These are phyloP conservation scores for Curvularia verruculosa DNA, from an alignment of 2,329 filamentous ascomycete species.

Conservation along the genomic window DNA sequence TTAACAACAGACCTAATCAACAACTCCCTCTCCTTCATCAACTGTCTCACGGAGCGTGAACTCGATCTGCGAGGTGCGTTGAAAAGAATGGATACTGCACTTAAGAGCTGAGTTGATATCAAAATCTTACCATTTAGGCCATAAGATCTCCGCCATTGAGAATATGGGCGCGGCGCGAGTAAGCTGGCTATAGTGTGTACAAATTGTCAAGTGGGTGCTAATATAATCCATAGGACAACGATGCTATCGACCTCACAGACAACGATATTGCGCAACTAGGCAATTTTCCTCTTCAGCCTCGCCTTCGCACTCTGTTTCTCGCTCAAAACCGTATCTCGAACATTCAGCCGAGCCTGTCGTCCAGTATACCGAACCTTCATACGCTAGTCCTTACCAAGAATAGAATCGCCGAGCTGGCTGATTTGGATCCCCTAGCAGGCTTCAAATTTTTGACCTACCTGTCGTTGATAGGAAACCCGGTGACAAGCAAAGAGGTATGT, in stretches of 20 bases:
- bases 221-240: slow-evolving; percentile 71
- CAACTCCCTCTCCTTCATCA: slow-evolving; percentile 95
- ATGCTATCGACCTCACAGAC: slow-evolving; percentile 97
- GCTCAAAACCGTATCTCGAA: slow-evolving; percentile 85
- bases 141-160: slow-evolving; percentile 97
- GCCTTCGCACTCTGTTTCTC: slow-evolving; percentile 84
- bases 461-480: slow-evolving; percentile 83
- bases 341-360: slow-evolving; percentile 77
- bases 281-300: slow-evolving; percentile 91
- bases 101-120: slow-evolving; percentile 86
- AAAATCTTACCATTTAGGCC: slow-evolving; percentile 72
- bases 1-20: slow-evolving; percentile 94
- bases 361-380: slow-evolving; percentile 78
- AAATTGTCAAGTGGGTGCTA: neutral
- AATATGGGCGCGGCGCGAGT: slow-evolving; percentile 95
- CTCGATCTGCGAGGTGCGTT: slow-evolving; percentile 98
- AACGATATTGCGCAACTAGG: slow-evolving; percentile 90
- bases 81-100: slow-evolving; percentile 98
- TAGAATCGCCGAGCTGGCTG: slow-evolving; percentile 79
- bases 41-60: slow-evolving; percentile 98
- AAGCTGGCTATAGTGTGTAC: slow-evolving; percentile 50
- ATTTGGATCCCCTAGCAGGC: slow-evolving; percentile 78
- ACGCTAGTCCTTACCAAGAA: slow-evolving; percentile 86
- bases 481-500: slow-evolving; percentile 85
- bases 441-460: slow-evolving; percentile 78